phyloP scores from a whole-genome alignment of 2,329 filamentous ascomycete species.

The Ophiostoma sp. region DNA sequence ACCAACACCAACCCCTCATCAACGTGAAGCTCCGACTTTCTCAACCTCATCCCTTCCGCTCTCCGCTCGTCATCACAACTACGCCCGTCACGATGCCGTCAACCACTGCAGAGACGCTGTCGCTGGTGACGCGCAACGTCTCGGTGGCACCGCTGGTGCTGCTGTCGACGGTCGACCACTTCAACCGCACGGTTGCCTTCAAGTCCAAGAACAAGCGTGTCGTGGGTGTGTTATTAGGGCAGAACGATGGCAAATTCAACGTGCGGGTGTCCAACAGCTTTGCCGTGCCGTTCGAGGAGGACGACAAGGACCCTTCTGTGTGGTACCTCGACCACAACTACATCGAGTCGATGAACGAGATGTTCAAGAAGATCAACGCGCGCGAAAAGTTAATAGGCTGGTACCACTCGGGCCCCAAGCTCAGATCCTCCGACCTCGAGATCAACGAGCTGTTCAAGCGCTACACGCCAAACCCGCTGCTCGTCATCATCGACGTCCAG shows the following conservation, averaged over 20 bases:
- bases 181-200: conserved; percentile 84
- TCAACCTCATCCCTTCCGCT: background rate
- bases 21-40: background rate
- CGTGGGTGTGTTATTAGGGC: conserved; percentile 87
- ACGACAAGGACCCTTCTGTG: conserved; percentile 95
- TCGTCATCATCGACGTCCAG: conserved; percentile 98
- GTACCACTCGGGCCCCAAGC: conserved; percentile 97
- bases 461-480: conserved; percentile 91
- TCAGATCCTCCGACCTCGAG: conserved; percentile 92
- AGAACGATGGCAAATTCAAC: conserved; percentile 84
- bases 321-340: conserved; percentile 99
- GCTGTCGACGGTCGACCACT: conserved; percentile 96
- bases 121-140: conserved; percentile 88
- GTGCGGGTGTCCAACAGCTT: conserved; percentile 99
- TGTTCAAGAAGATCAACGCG: conserved; percentile 99
- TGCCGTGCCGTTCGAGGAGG: conserved; percentile 96
- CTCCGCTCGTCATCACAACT: background rate
- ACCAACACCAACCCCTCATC: background rate
- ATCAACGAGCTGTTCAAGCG: conserved; percentile 99
- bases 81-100: conserved; percentile 65
- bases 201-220: conserved; percentile 79
- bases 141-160: conserved; percentile 96
- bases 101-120: conserved; percentile 93
- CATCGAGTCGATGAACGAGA: conserved; percentile 98
- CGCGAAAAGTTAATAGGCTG: conserved; percentile 98